phyloP scores from a whole-genome alignment of 352 stramenopile genomes.

The Pythium vanterpoolii region DNA sequence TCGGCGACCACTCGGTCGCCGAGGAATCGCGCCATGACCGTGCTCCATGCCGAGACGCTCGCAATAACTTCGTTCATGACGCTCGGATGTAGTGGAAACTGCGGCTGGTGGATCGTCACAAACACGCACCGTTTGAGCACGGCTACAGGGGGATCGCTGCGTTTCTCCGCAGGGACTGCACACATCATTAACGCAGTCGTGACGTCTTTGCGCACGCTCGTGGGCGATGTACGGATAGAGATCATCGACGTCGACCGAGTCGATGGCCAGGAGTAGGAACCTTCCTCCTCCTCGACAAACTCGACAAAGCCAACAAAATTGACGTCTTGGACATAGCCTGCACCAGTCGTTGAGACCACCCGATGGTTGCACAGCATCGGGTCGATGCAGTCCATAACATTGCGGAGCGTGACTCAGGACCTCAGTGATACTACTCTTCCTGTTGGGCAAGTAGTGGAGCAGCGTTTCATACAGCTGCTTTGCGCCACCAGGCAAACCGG shows the following conservation, averaged over 20 bases:
- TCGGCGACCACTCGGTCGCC: too few species aligned
- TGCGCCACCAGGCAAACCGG: constrained; percentile 13
- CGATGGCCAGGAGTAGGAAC: constrained; percentile 11
- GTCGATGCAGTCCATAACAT: too few species aligned
- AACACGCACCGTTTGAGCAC: constrained; percentile 14
- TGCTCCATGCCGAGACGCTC: constrained; percentile 10
- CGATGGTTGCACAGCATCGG: constrained; percentile 38
- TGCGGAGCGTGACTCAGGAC: too few species aligned
- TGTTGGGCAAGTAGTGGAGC: too few species aligned
- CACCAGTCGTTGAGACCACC: constrained; percentile 29
- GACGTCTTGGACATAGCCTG: constrained; percentile 14
- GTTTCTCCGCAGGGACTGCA: background rate
- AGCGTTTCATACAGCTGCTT: constrained; percentile 33
- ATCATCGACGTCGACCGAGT: constrained; percentile 24
- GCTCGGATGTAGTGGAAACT: constrained; percentile 9
- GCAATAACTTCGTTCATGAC: constrained; percentile 1
- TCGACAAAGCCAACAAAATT: constrained; percentile 24
- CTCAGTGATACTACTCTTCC: too few species aligned
- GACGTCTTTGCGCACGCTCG: constrained; percentile 31
- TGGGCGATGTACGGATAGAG: constrained; percentile 39
- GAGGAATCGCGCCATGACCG: constrained; percentile 15
- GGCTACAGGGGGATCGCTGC: too few species aligned
- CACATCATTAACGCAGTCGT: constrained; percentile 13
- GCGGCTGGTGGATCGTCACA: constrained; percentile 7
- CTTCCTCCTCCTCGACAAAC: constrained; percentile 30